A percentile compares a stretch with the other conserved stretches of the same genome.
Evolutionary conservation across 78 protist genomes (phyloP).

Genomic region (Protostelium mycophagum): DNA sequence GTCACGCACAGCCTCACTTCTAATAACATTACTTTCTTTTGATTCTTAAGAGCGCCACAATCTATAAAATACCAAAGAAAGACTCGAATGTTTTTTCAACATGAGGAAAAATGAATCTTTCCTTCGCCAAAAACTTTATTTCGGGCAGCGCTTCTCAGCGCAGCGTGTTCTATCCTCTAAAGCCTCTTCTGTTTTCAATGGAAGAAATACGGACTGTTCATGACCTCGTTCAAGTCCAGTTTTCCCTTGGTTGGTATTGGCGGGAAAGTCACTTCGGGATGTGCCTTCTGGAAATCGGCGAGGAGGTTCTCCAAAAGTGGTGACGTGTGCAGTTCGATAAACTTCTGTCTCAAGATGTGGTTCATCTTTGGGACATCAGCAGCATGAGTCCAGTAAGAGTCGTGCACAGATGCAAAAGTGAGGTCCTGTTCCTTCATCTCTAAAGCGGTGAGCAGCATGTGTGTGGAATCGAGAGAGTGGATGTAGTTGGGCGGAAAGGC

Average conservation of each 20-base stretch:
- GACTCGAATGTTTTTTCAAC: too few relatives aligned
- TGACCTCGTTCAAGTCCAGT: conserved; percentile 52
- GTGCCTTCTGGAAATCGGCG: conserved; percentile 10
- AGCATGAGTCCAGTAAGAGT: conserved; percentile 95
- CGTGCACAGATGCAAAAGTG: conserved; percentile 92
- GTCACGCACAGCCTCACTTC: too few relatives aligned
- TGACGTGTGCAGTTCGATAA: conserved; percentile 71
- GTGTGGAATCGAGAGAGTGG: conserved; percentile 92
- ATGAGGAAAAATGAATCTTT: too few relatives aligned
- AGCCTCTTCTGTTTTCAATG: conserved; percentile 32
- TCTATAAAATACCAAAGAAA: too few relatives aligned
- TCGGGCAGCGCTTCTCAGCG: too few relatives aligned
- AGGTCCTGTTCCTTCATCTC: conserved; percentile 15
- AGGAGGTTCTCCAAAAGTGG: conserved; percentile 46
- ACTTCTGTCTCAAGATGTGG: conserved; percentile 64
- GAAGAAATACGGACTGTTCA: conserved; percentile 69
- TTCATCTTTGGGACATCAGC: conserved; percentile 39
- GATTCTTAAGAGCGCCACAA: too few relatives aligned
- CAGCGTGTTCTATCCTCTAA: too few relatives aligned
- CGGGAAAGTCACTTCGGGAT: conserved; percentile 46
- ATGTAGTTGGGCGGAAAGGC: conserved; percentile 96
- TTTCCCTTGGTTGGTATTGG: conserved; percentile 62
- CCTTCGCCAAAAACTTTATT: too few relatives aligned
- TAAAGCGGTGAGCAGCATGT: conserved; percentile 86
- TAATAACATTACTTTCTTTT: too few relatives aligned